Percentiles rank a stretch among this genome's conserved stretches.
phyloP scores from a whole-genome alignment of 2,329 filamentous ascomycete genomes.

The Talaromyces marneffei region DNA sequence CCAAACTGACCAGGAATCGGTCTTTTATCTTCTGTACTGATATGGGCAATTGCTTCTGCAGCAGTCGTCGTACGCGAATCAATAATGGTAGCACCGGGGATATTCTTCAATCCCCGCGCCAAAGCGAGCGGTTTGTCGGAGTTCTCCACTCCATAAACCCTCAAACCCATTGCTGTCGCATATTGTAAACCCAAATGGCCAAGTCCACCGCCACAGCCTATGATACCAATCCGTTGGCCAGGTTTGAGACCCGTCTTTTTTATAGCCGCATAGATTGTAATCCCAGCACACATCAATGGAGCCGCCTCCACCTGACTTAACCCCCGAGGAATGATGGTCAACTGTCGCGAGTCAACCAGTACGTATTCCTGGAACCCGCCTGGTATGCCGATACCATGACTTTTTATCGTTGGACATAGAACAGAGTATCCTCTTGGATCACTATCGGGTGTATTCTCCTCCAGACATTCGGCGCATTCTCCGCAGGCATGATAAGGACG shows the following conservation, averaged over 20 bases:
- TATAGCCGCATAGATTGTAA: conserved; percentile 50
- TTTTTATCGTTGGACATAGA: conserved; percentile 12
- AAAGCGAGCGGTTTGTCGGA: conserved; percentile 15
- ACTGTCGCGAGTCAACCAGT: conserved; percentile 18
- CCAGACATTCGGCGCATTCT: conserved; percentile 18
- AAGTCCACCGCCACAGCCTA: conserved; percentile 61
- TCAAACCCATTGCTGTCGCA: conserved; percentile 61
- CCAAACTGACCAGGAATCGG: conserved; percentile 34
- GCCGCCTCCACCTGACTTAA: conserved; percentile 28
- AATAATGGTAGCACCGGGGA: conserved; percentile 30
- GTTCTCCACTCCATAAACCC: conserved; percentile 36
- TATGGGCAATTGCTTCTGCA: conserved; percentile 24
- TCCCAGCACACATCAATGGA: conserved; percentile 35
- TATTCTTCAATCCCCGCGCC: conserved; percentile 28
- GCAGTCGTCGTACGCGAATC: conserved; percentile 34
- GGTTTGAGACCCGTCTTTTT: conserved; percentile 53
- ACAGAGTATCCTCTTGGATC: conserved; percentile 16
- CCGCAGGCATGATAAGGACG: conserved; percentile 15
- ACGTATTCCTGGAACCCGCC: conserved; percentile 23
- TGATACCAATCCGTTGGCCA: conserved; percentile 62
- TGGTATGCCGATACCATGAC: conserved; percentile 13
- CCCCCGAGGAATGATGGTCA: conserved; percentile 25
- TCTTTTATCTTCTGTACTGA: conserved; percentile 15
- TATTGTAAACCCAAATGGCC: conserved; percentile 65
- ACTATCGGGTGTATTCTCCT: conserved; percentile 12